Conservation (phyloP, 495 filamentous ascomycete genomes). For the Parachaetomium inaequale region DNA sequence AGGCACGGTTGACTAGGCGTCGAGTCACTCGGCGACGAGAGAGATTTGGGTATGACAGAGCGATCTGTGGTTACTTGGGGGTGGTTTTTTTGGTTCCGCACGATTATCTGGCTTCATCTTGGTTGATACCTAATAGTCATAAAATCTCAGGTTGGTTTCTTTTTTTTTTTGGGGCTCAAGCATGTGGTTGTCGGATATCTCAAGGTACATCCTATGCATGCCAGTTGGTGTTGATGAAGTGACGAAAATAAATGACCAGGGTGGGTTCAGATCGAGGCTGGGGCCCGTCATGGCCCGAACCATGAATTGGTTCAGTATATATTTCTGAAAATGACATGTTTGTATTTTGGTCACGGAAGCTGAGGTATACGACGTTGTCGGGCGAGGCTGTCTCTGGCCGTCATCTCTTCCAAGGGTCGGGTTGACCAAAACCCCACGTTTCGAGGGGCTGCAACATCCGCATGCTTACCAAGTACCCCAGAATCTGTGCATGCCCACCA, state of each 20-base stretch:
- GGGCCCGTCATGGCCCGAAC: too few relatives aligned
- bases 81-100: neutral
- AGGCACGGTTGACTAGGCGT: neutral
- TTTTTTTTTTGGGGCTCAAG: too few relatives aligned
- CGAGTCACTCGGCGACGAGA: neutral
- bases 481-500: too few relatives aligned
- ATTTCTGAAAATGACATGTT: too few relatives aligned
- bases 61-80: neutral
- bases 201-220: too few relatives aligned
- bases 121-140: neutral
- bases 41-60: neutral
- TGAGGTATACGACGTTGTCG: neutral
- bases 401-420: neutral
- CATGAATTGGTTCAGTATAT: too few relatives aligned
- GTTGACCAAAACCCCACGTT: neutral
- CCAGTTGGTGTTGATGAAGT: too few relatives aligned
- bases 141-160: neutral
- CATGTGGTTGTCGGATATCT: too few relatives aligned
- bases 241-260: too few relatives aligned
- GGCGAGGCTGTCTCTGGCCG: neutral
- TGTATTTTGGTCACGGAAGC: neutral
- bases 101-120: too few relatives aligned
- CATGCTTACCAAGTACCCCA: neutral
- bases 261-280: too few relatives aligned
- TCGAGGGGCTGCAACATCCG: neutral